phyloP scores from a whole-genome alignment of 352 stramenopile genomes.

The Phytopythium cucurbitacearum region DNA sequence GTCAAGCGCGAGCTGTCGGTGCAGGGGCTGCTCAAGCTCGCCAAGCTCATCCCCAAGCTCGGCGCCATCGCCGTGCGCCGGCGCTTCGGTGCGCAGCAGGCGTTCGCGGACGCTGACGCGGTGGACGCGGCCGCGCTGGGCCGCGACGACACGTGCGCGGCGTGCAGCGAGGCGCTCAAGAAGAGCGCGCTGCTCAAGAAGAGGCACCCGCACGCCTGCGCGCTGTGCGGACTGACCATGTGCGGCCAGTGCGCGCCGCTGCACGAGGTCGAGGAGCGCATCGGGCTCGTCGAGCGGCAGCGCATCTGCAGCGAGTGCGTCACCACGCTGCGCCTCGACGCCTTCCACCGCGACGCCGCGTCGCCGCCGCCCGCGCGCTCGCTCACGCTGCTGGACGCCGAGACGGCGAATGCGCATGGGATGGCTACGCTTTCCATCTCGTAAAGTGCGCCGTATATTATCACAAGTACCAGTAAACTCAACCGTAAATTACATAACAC shows the following conservation, averaged over 20 bases:
- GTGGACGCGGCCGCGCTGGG: slow-evolving; percentile 1
- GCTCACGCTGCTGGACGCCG: background rate
- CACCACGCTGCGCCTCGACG: slow-evolving; percentile 19
- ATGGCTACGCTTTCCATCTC: too few relatives aligned
- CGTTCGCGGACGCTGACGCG: slow-evolving; percentile 4
- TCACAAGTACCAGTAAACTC: too few relatives aligned
- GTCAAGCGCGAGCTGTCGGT: slow-evolving; percentile 12
- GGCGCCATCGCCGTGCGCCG: slow-evolving; percentile 24
- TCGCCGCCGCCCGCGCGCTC: slow-evolving; percentile 4
- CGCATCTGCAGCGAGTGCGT: slow-evolving; percentile 41
- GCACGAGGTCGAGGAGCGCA: slow-evolving; percentile 34
- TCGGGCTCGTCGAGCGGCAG: slow-evolving; percentile 30
- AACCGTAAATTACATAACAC: too few relatives aligned
- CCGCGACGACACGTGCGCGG: slow-evolving; percentile 19
- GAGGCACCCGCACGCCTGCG: slow-evolving; percentile 24
- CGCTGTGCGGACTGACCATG: slow-evolving; percentile 30
- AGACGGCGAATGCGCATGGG: too few relatives aligned
- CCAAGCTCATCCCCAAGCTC: slow-evolving; percentile 27
- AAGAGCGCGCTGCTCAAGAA: slow-evolving; percentile 22
- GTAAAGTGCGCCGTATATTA: too few relatives aligned
- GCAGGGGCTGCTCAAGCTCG: slow-evolving; percentile 20
- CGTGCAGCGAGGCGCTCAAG: slow-evolving; percentile 23
- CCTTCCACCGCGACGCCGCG: slow-evolving; percentile 9
- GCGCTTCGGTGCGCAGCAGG: slow-evolving; percentile 22
- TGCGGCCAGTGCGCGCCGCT: slow-evolving; percentile 29